Conservation (phyloP, 768 basidiomycete species). For the Serendipita sp. region DNA sequence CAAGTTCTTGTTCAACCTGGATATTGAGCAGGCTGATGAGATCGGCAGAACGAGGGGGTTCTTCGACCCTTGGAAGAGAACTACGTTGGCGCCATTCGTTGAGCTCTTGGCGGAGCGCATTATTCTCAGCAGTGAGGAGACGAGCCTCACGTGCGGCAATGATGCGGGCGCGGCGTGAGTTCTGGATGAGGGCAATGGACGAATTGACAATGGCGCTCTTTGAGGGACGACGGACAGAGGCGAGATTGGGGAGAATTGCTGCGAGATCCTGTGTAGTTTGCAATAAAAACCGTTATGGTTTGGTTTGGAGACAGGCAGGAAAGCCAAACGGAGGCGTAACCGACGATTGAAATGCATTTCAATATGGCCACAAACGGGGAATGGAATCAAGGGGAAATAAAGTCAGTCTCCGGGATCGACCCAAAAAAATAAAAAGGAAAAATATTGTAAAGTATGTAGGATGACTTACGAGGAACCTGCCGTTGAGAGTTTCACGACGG, state of each 20-base stretch:
- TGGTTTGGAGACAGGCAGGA: not conserved
- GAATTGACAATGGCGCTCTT: constrained; percentile 97
- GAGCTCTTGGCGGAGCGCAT: constrained; percentile 75
- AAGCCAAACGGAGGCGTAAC: not conserved
- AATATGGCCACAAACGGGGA: not conserved
- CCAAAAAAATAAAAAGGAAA: not conserved
- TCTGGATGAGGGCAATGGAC: constrained; percentile 75
- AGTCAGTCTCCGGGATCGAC: not conserved
- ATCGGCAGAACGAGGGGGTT: constrained; percentile 54
- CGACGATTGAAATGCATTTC: not conserved
- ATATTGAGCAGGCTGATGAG: constrained; percentile 27
- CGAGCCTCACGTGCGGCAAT: constrained; percentile 74
- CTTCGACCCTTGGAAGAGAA: constrained; percentile 53
- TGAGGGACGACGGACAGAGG: constrained; percentile 80
- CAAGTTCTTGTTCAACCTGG: constrained; percentile 12
- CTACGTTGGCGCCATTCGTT: constrained; percentile 84
- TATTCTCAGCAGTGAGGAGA: constrained; percentile 60
- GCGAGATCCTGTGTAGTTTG: constrained; percentile 61
- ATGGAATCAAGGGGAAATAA: not conserved
- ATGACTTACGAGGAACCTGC: constrained; percentile 62
- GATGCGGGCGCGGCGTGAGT: constrained; percentile 63
- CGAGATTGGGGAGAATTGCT: constrained; percentile 76
- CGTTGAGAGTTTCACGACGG: constrained; percentile 83
- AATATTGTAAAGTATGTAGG: not conserved
- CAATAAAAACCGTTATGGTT: not conserved